Base-by-base conservation (phyloP, 1,139 yeast species). In the Entelexis sorbosivorans region DNA sequence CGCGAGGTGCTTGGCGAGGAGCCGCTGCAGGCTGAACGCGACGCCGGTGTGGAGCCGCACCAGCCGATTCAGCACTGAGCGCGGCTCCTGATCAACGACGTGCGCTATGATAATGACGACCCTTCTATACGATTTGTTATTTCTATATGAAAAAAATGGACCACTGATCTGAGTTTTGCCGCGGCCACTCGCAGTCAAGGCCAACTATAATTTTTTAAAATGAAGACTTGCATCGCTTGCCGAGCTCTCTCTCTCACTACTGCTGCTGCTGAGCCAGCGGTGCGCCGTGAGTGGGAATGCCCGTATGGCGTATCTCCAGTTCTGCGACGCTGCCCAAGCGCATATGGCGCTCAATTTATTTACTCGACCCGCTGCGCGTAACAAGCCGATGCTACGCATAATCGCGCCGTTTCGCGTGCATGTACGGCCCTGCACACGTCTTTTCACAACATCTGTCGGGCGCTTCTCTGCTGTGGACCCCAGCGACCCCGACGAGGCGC, bases 401-500 rank as follows among this genome's bases (percentile, higher is more conserved):
- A 14, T 38, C 20, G 19, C 16, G n/a, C 17, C 38, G 14, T 31
- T 22, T 3, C 8, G 20, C 11, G 29, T n/a, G 9, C 14, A 36
- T 14, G 19, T 42, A 17, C 20, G 29, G 36, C 36, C 28, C 5
- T 20, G 28, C 13, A 26, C 14, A 2, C 36, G 45, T 3, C 20
- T 32, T 5, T 42, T 42, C 29, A 14, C 45, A 7, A 11, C 39
- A 17, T 19, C 39, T 14, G 9, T 13, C 20, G 16, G 2, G 32
- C 46, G 42, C 22, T 8, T 39, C 24, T 64, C 67, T 2, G 57
- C 58, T 29, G 61, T 64, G 17, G 63, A 64, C 38, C 66, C 66
- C 8, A 59, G 58, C 11, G 56, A 62, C 32, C 67, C 66, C 5
- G 63, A 63, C 20, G 67, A 64, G 35, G 58, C 66, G 8, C 59